Conservation (phyloP, 2,329 filamentous ascomycete genomes). For the Aaosphaeria pasadenensis region DNA sequence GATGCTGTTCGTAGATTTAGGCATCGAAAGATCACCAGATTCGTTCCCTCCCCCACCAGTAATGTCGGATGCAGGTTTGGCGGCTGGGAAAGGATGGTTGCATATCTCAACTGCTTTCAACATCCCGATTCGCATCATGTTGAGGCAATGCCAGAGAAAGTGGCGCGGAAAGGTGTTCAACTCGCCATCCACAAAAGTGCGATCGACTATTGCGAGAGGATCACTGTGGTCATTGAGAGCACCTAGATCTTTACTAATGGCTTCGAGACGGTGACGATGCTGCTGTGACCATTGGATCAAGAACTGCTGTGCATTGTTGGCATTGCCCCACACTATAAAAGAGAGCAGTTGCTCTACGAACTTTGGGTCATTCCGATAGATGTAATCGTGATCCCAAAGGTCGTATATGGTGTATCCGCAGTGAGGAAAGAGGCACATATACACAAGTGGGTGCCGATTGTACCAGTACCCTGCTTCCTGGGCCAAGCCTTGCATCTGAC, state of each 20-base stretch:
- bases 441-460: constrained; percentile 19
- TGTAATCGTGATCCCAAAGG: constrained; percentile 32
- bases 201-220: constrained; percentile 20
- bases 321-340: constrained; percentile 25
- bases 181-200: constrained; percentile 27
- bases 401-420: constrained; percentile 25
- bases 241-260: constrained; percentile 13
- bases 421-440: constrained; percentile 24
- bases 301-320: constrained; percentile 13
- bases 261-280: constrained; percentile 17
- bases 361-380: constrained; percentile 24
- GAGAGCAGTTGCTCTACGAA: constrained; percentile 27
- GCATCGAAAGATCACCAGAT: no score
- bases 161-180: constrained; percentile 14
- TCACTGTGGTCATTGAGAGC: constrained; percentile 15
- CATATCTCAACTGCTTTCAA: no score
- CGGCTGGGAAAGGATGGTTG: no score
- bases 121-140: constrained; percentile 15
- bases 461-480: constrained; percentile 19
- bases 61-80: no score
- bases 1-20: no score
- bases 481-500: constrained; percentile 10
- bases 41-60: no score
- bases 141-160: constrained; percentile 28
- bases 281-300: constrained; percentile 17